phyloP scores from a whole-genome alignment of 2,329 filamentous ascomycete genomes.

The Davidsoniella australis region DNA sequence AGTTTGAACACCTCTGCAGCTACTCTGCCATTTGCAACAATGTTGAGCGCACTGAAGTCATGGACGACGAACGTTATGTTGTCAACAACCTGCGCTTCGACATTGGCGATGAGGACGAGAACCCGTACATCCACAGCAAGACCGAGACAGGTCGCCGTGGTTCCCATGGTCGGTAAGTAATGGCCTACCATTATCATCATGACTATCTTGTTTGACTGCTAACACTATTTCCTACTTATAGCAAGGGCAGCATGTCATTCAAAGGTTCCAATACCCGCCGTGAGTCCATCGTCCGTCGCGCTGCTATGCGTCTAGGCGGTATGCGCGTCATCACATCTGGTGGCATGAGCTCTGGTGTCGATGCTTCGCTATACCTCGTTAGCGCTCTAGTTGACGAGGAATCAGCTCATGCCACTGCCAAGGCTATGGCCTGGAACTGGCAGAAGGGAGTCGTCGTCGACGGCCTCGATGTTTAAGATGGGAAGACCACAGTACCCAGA shows the following conservation, averaged over 20 bases:
- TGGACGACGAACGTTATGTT: slow-evolving; percentile 67
- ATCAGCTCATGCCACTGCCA: slow-evolving; percentile 57
- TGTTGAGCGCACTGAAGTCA: slow-evolving; percentile 63
- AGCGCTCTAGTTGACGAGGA: slow-evolving; percentile 67
- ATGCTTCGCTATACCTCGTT: slow-evolving; percentile 72
- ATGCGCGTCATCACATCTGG: slow-evolving; percentile 64
- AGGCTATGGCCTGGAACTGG: slow-evolving; percentile 68
- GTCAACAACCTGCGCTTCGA: slow-evolving; percentile 87
- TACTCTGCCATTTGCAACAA: slow-evolving; percentile 52
- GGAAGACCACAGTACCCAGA: no score
- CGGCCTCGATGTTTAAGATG: slow-evolving; percentile 57
- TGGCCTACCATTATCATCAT: no score
- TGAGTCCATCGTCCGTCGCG: slow-evolving; percentile 65
- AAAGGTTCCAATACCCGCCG: slow-evolving; percentile 57
- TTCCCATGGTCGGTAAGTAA: slow-evolving; percentile 39
- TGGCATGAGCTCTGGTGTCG: slow-evolving; percentile 62
- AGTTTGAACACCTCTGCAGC: slow-evolving; percentile 66
- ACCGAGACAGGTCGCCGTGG: slow-evolving; percentile 42
- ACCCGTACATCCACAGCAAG: slow-evolving; percentile 60
- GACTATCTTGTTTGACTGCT: slow-evolving; percentile 12
- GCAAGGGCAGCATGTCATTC: slow-evolving; percentile 73
- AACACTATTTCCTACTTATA: slow-evolving; percentile 18
- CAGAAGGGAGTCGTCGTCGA: slow-evolving; percentile 72
- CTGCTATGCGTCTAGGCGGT: slow-evolving; percentile 53
- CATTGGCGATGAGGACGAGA: slow-evolving; percentile 63